Evolutionary conservation across 306 rosid genomes (phyloP).

Genomic region (Luffa aegyptiaca): DNA sequence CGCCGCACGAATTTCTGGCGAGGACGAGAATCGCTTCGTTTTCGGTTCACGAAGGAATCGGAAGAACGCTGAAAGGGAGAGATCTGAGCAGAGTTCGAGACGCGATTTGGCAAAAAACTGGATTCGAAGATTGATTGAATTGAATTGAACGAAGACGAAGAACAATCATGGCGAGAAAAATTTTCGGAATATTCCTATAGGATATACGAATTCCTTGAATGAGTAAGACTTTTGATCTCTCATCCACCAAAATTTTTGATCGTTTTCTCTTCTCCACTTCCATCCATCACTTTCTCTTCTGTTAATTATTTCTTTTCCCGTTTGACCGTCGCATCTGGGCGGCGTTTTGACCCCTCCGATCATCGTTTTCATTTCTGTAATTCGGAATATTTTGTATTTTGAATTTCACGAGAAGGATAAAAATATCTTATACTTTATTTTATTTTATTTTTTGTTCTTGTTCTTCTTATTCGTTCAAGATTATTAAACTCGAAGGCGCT

Average conservation of each 20-base stretch:
- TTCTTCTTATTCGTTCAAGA: not conserved
- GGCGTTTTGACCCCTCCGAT: not conserved
- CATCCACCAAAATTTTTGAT: not conserved
- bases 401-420: not conserved
- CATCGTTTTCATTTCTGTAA: not conserved
- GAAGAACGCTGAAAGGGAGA: conserved; percentile 82
- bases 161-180: not conserved
- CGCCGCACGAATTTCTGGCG: conserved; percentile 84
- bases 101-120: conserved; percentile 85
- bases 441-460: not conserved
- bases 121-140: conserved; percentile 47
- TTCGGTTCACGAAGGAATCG: conserved; percentile 84
- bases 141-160: not conserved
- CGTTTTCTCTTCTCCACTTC: not conserved
- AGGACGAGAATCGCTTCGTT: conserved; percentile 65
- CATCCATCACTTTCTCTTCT: not conserved
- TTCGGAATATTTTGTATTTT: conserved; percentile 2
- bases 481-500: not conserved
- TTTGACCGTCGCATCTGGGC: not conserved
- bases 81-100: conserved; percentile 82
- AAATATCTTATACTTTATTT: not conserved
- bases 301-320: not conserved
- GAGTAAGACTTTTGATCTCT: not conserved
- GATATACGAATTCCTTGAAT: not conserved
- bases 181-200: not conserved